Percentiles rank a stretch among this genome's conserved stretches.
phyloP scores from a whole-genome alignment of 352 stramenopile species.

The Phytophthora litchii region DNA sequence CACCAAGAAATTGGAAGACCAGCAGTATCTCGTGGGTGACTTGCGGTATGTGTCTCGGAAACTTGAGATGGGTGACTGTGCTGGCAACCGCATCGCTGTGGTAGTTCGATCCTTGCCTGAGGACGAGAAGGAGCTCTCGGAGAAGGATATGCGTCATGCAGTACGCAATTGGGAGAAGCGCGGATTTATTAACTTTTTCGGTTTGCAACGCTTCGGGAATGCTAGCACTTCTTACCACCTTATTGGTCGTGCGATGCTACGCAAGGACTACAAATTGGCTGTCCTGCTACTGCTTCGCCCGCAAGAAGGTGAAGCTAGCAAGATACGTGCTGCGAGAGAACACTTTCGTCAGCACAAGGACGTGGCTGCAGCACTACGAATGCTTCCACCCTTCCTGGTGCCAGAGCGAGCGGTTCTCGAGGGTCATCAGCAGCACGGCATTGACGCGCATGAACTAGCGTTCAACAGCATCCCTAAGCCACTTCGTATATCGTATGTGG shows the following conservation, averaged over 20 bases:
- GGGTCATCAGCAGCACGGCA: conserved; percentile 71
- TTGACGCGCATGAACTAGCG: conserved; percentile 74
- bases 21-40: conserved; percentile 90
- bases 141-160: conserved; percentile 35
- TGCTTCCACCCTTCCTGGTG: conserved; percentile 77
- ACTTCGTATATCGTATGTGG: conserved; percentile 71
- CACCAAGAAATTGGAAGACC: conserved; percentile 59
- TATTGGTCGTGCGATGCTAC: conserved; percentile 92
- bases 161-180: conserved; percentile 55
- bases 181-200: conserved; percentile 98
- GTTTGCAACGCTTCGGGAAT: conserved; percentile 94
- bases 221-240: conserved; percentile 76
- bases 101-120: conserved; percentile 89
- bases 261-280: conserved; percentile 93
- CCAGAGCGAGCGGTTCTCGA: conserved; percentile 78
- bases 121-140: conserved; percentile 52
- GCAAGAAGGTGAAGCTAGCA: conserved; percentile 82
- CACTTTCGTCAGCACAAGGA: conserved; percentile 88
- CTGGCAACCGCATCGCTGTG: conserved; percentile 94
- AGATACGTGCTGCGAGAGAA: conserved; percentile 76
- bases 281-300: conserved; percentile 92
- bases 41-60: conserved; percentile 90
- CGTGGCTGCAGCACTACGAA: conserved; percentile 71
- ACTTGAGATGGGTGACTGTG: conserved; percentile 87
- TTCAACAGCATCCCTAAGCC: conserved; percentile 68